Conservation (phyloP, 306 rosid genomes). For the Crotalaria pallida region DNA sequence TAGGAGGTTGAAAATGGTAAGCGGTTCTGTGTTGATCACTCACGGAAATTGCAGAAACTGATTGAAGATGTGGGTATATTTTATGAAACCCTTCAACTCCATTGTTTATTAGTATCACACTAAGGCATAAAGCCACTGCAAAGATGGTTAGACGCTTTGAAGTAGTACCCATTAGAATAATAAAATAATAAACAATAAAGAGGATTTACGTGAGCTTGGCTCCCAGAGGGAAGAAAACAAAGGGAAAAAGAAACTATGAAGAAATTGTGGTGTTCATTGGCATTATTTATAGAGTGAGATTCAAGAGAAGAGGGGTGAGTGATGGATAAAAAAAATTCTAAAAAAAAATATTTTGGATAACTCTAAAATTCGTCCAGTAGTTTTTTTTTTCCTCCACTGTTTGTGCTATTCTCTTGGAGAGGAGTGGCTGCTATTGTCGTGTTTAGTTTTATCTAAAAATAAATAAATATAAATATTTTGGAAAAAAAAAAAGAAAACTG, state of each 20-base stretch:
- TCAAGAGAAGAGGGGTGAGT: background rate
- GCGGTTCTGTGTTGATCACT: conserved; percentile 43
- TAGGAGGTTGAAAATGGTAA: conserved; percentile 78
- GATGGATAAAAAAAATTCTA: background rate
- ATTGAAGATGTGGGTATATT: conserved; percentile 44
- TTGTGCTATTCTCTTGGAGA: background rate
- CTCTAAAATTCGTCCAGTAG: background rate
- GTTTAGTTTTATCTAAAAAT: no score
- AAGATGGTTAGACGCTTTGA: background rate
- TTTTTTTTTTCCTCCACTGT: no score
- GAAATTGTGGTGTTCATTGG: background rate
- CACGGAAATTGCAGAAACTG: conserved; percentile 16
- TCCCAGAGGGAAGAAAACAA: background rate
- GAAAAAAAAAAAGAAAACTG: no score
- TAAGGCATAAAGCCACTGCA: conserved; percentile 9
- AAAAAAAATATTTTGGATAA: background rate
- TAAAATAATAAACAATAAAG: background rate
- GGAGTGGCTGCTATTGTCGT: no score
- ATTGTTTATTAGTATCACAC: conserved; percentile 14
- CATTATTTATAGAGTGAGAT: conserved; percentile 17
- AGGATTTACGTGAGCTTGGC: background rate
- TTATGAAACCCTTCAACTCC: conserved; percentile 53
- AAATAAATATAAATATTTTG: no score
- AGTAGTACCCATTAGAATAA: conserved; percentile 12
- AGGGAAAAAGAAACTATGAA: background rate